Base-by-base conservation (phyloP, 1,139 yeast species). In the Saccharomyces hybrid region DNA sequence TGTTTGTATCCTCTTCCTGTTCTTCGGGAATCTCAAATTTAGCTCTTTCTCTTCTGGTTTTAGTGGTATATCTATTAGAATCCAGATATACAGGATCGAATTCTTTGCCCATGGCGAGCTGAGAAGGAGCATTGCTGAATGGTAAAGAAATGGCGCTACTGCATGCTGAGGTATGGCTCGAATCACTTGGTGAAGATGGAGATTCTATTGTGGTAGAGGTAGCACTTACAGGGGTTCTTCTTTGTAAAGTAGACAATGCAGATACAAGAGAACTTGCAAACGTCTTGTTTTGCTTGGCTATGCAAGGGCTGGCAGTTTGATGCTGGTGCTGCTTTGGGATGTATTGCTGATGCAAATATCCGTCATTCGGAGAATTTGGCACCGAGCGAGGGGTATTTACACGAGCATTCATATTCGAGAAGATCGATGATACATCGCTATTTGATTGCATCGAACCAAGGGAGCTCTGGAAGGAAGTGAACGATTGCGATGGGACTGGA, bases 11-110 rank as follows among this genome's bases (percentile, higher is more conserved):
- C 11, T 54, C 56, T n/a, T 58, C 60, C 8, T 56, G 56, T 32
- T 57, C 57, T 5, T 57, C 51, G 6, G 54, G 46, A 23, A 60
- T 34, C 27, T 60, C 58, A 46, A 60, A 60, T 19, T 54, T 50
- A 11, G 59, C 60, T 46, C 52, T 58, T 13, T 48, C 57, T 4
- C 48, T 44, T 46, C 25, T 14, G 54, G 54, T 27, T 52, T 46
- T 32, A 46, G 48, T 48, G 44, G 52, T 38, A 34, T 44, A 49
- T 29, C 32, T n/a, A 14, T 47, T 47, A 14, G 49, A 47, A 41
- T 50, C 44, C 26, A 23, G 42, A 5, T 34, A 34, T 3, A 34
- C 42, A 16, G 42, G 11, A 9, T 14, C 42, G 7, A 34, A 11
- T 16, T 34, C 42, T 16, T 34, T 34, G 42, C 13, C 42, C 42